Evolutionary conservation across 768 basidiomycete species (phyloP).

Genomic region (Mycena rosella): DNA sequence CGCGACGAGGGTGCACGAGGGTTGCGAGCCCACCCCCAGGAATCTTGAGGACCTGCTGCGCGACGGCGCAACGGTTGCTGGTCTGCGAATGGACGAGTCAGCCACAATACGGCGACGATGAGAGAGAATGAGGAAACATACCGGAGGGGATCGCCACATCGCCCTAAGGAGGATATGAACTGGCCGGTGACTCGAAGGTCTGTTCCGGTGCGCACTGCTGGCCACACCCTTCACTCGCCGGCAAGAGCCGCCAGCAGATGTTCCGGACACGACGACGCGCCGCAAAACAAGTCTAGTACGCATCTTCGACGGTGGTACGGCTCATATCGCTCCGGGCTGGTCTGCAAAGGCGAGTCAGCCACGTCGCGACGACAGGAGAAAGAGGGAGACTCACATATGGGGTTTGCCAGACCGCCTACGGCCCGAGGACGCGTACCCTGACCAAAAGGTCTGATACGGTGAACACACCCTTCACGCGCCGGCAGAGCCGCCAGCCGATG

Average conservation of each 20-base stretch:
- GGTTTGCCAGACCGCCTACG: no score
- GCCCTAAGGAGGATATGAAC: slow-evolving; percentile 7
- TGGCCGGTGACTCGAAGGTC: background rate
- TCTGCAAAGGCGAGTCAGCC: background rate
- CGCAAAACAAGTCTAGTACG: background rate
- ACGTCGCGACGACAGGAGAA: background rate
- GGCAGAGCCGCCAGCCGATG: background rate
- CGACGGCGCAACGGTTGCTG: background rate
- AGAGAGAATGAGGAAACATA: background rate
- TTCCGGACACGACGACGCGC: background rate
- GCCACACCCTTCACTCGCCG: slow-evolving; percentile 6
- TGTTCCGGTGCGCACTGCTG: slow-evolving; percentile 6
- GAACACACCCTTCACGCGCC: background rate
- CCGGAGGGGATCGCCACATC: slow-evolving; percentile 1
- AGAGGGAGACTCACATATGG: background rate
- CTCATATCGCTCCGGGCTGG: background rate
- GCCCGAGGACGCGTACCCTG: background rate
- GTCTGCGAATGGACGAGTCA: background rate
- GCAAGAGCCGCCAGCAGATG: background rate
- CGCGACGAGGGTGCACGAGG: slow-evolving; percentile 31
- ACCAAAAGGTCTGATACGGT: background rate
- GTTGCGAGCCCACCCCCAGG: slow-evolving; percentile 27
- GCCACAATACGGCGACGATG: background rate
- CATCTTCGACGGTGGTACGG: slow-evolving; percentile 1
- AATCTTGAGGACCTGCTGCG: slow-evolving; percentile 6